Evolutionary conservation across 139 green algal species (phyloP).

Genomic region (Raphidocelis subcapitata): DNA sequence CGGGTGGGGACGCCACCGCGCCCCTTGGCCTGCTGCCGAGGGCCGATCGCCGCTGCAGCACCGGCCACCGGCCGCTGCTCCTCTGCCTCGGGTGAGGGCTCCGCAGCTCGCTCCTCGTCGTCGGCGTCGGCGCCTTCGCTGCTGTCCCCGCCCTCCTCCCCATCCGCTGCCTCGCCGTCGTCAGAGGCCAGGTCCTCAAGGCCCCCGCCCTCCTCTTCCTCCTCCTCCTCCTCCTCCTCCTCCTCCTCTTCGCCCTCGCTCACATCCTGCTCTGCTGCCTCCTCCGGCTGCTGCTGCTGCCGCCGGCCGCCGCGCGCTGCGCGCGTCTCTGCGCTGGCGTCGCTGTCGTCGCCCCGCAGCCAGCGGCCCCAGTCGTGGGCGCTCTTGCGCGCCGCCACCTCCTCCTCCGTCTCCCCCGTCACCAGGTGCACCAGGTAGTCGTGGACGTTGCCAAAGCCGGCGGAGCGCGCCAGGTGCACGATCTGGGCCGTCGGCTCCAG

Average conservation of each 20-base stretch:
- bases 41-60: too few relatives aligned
- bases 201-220: not conserved
- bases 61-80: not conserved
- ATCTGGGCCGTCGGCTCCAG: constrained; percentile 72
- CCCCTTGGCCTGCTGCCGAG: too few relatives aligned
- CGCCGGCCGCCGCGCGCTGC: too few relatives aligned
- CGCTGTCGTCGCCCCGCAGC: constrained; percentile 21
- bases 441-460: constrained; percentile 79
- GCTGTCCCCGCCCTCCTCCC: too few relatives aligned
- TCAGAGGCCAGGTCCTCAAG: constrained; percentile 1
- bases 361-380: constrained; percentile 50
- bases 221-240: constrained; percentile 2
- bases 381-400: constrained; percentile 55
- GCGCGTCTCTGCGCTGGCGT: too few relatives aligned
- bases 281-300: too few relatives aligned
- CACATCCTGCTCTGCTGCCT: too few relatives aligned
- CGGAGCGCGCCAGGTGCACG: constrained; percentile 41
- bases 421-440: constrained; percentile 76
- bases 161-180: too few relatives aligned
- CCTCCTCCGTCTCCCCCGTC: constrained; percentile 46
- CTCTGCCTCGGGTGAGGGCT: not conserved
- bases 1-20: too few relatives aligned
- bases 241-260: not conserved
- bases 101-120: too few relatives aligned
- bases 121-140: too few relatives aligned